A percentile compares a stretch with the other conserved stretches of the same genome.
These are phyloP conservation scores for Hypoxylon cercidicola DNA, from an alignment of 495 filamentous ascomycete genomes.

Conservation along the genomic window DNA sequence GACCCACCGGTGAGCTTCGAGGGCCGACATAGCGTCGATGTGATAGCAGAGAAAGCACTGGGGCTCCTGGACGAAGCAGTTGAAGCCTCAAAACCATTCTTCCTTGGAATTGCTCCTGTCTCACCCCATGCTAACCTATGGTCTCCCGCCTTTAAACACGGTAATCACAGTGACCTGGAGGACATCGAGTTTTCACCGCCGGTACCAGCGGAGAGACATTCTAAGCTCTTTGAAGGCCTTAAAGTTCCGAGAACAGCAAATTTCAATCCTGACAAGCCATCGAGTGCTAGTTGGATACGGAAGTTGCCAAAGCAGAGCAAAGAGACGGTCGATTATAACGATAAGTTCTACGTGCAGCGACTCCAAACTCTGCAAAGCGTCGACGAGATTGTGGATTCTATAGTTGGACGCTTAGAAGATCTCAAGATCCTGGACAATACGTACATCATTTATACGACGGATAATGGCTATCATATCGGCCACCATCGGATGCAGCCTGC, in stretches of 20 bases:
- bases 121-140: conserved; percentile 70
- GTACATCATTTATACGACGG: conserved; percentile 76
- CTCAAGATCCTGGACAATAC: conserved; percentile 70
- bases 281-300: conserved; percentile 71
- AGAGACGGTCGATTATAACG: conserved; percentile 69
- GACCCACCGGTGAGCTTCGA: conserved; percentile 67
- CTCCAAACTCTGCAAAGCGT: conserved; percentile 72
- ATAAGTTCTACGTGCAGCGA: conserved; percentile 73
- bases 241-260: conserved; percentile 62
- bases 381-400: conserved; percentile 72
- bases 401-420: conserved; percentile 63
- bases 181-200: conserved; percentile 59
- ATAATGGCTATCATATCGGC: conserved; percentile 81
- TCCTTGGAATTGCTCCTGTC: conserved; percentile 72
- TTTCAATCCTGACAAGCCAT: conserved; percentile 64
- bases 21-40: conserved; percentile 69
- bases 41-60: conserved; percentile 70
- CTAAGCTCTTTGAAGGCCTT: conserved; percentile 58
- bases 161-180: conserved; percentile 34
- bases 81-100: conserved; percentile 67
- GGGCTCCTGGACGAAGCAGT: conserved; percentile 72
- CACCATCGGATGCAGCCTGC: conserved; percentile 78
- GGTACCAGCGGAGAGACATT: conserved; percentile 59
- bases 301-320: conserved; percentile 62
- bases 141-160: conserved; percentile 49